Conservation (phyloP, 2,329 filamentous ascomycete species). For the Calonectria pseudoturangicola region DNA sequence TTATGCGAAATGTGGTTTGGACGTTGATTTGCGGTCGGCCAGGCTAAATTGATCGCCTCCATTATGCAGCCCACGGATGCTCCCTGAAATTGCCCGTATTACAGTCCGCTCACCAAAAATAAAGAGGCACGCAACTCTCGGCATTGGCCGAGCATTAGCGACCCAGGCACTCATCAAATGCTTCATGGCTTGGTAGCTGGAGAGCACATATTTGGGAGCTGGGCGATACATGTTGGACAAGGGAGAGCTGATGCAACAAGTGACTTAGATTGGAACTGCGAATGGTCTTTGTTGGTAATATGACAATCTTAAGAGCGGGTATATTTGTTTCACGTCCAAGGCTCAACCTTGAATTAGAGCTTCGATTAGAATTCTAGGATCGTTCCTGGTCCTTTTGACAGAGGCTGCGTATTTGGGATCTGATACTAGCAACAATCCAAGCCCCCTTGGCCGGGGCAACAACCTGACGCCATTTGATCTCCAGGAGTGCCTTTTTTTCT, state of each 20-base stretch:
- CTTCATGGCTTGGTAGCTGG: slow-evolving; percentile 33
- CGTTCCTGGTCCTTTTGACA: background rate
- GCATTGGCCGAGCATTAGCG: slow-evolving; percentile 37
- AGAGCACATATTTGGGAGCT: slow-evolving; percentile 33
- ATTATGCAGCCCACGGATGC: slow-evolving; percentile 11
- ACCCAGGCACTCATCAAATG: slow-evolving; percentile 36
- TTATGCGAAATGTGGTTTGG: slow-evolving; percentile 25
- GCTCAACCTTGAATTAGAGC: slow-evolving; percentile 4
- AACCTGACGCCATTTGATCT: background rate
- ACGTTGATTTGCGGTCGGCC: slow-evolving; percentile 28
- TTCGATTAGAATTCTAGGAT: slow-evolving; percentile 4
- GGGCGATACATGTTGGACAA: slow-evolving; percentile 22
- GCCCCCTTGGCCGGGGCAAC: background rate
- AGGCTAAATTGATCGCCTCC: background rate
- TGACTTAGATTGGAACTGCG: background rate
- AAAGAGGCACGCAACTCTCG: slow-evolving; percentile 35
- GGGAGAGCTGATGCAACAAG: background rate
- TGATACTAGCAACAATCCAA: background rate
- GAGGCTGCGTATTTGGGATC: background rate
- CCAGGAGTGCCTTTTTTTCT: background rate
- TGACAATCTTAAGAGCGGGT: slow-evolving; percentile 30
- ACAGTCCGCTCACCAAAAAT: background rate
- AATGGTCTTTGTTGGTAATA: slow-evolving; percentile 19
- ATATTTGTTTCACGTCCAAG: slow-evolving; percentile 8
- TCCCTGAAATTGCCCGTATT: background rate